phyloP scores from a whole-genome alignment of 768 basidiomycete species.

The Obba rivulosa region DNA sequence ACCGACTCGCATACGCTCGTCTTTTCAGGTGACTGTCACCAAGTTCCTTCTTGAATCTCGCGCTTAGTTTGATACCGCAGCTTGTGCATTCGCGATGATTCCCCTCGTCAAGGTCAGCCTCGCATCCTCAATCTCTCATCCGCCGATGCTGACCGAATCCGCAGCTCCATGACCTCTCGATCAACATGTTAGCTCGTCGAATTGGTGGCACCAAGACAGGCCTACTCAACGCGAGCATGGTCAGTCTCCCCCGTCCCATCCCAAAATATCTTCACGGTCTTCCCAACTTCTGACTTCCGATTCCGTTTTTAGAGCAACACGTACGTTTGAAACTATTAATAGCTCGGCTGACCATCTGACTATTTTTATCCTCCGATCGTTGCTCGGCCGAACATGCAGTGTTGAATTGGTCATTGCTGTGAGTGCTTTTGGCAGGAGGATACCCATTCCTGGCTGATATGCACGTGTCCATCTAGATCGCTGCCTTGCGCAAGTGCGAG shows the following conservation, averaged over 20 bases:
- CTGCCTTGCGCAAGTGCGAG: slow-evolving; percentile 79
- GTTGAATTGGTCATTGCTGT: slow-evolving; percentile 70
- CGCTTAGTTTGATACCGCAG: slow-evolving; percentile 27
- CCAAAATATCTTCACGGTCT: background rate
- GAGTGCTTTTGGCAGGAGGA: slow-evolving; percentile 22
- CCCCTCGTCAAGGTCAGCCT: slow-evolving; percentile 66
- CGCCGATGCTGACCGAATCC: background rate
- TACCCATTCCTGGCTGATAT: background rate
- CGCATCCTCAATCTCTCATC: background rate
- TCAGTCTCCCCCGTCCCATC: slow-evolving; percentile 29
- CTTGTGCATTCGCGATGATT: slow-evolving; percentile 64
- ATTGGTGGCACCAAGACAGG: slow-evolving; percentile 76
- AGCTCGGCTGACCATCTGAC: background rate
- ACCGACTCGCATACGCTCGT: slow-evolving; percentile 46
- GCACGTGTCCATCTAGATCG: slow-evolving; percentile 42
- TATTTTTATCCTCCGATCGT: background rate
- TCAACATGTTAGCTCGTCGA: slow-evolving; percentile 65
- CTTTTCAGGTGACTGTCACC: slow-evolving; percentile 49
- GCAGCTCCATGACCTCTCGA: slow-evolving; percentile 74
- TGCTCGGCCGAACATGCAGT: slow-evolving; percentile 12
- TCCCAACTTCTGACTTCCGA: slow-evolving; percentile 34
- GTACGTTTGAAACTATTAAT: slow-evolving; percentile 33
- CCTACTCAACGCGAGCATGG: slow-evolving; percentile 77
- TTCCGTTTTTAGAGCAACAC: slow-evolving; percentile 50
- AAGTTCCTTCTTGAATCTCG: background rate